A percentile compares a stretch with the other conserved stretches of the same genome.
These are phyloP conservation scores for Chloris gayana DNA, from an alignment of 176 grass and related monocot genomes.

Conservation along the genomic window DNA sequence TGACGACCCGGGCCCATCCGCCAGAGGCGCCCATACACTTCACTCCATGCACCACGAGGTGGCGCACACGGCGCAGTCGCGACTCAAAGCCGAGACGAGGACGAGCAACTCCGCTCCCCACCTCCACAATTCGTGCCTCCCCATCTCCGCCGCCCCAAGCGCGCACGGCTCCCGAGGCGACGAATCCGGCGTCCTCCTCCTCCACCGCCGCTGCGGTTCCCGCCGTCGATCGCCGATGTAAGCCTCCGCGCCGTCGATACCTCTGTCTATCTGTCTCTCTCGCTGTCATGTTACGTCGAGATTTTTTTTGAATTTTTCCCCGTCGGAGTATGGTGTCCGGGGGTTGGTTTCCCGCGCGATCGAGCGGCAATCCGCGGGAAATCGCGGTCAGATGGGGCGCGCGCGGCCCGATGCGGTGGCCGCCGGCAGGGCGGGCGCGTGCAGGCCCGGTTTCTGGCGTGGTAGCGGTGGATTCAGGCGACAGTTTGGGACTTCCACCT, in stretches of 20 bases:
- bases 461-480: constrained; percentile 29
- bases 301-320: constrained; percentile 9
- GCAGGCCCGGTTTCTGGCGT: not conserved
- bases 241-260: constrained; percentile 34
- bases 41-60: not conserved
- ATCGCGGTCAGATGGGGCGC: not conserved
- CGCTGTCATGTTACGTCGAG: not conserved
- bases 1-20: not conserved
- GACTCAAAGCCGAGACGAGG: not conserved
- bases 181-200: constrained; percentile 32
- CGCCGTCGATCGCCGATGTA: constrained; percentile 55
- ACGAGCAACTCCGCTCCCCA: constrained; percentile 19
- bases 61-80: not conserved
- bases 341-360: constrained; percentile 16
- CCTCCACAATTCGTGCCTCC: constrained; percentile 33
- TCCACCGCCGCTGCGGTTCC: not conserved
- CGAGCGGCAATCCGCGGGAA: not conserved
- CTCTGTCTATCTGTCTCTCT: not conserved
- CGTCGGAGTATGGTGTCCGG: not conserved
- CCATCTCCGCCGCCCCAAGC: constrained; percentile 19
- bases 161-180: constrained; percentile 54
- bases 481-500: not conserved
- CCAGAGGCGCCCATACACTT: not conserved
- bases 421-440: not conserved
- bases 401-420: constrained; percentile 17